phyloP scores from a whole-genome alignment of 2,329 filamentous ascomycete species.

The Aotearoamyces nothofagi region DNA sequence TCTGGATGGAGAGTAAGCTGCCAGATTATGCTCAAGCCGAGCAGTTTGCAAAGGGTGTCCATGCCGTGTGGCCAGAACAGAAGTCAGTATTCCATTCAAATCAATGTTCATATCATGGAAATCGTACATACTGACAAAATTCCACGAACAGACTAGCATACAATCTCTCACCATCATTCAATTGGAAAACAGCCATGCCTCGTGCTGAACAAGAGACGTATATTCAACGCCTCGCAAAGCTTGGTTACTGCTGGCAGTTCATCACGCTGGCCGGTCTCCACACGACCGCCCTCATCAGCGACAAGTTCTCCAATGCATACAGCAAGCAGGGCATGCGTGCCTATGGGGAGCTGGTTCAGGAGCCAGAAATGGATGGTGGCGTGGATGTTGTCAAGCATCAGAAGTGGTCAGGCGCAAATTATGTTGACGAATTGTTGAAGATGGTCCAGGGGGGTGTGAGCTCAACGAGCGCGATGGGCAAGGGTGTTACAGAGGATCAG shows the following conservation, averaged over 20 bases:
- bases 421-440: conserved; percentile 88
- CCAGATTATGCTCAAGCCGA: conserved; percentile 83
- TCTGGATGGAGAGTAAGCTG: conserved; percentile 99
- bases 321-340: conserved; percentile 78
- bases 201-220: conserved; percentile 91
- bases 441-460: conserved; percentile 92
- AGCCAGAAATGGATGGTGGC: conserved; percentile 83
- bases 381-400: conserved; percentile 97
- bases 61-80: conserved; percentile 88
- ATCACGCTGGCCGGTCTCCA: conserved; percentile 97
- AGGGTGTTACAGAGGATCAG: conserved; percentile 95
- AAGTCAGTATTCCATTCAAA: conserved; percentile 45
- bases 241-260: conserved; percentile 99
- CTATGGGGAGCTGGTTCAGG: conserved; percentile 93
- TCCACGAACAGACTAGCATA: conserved; percentile 59
- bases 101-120: conserved; percentile 1
- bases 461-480: conserved; percentile 90
- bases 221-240: conserved; percentile 58
- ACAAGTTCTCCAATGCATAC: conserved; percentile 78
- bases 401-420: conserved; percentile 94
- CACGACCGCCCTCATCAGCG: conserved; percentile 82
- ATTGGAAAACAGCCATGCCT: conserved; percentile 97
- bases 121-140: neutral
- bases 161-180: conserved; percentile 97
- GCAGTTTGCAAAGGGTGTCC: conserved; percentile 86